Percentiles rank a stretch among this genome's conserved stretches.
phyloP scores from a whole-genome alignment of 2,329 filamentous ascomycete genomes.

The Rhinocladiella mackenziei region DNA sequence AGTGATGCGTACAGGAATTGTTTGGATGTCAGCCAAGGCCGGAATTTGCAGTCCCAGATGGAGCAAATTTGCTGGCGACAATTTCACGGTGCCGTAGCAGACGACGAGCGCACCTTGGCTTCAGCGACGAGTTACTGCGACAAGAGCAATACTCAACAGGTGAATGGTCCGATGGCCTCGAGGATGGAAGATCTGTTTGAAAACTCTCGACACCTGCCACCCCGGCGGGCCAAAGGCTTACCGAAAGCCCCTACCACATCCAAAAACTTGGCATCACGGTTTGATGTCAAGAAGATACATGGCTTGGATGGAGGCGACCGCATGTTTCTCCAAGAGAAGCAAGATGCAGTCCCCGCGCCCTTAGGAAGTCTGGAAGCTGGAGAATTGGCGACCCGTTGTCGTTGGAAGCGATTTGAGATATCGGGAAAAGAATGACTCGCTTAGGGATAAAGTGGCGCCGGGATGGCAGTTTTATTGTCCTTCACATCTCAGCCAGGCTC shows the following conservation, averaged over 20 bases:
- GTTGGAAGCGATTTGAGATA: neutral
- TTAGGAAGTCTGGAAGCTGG: constrained; percentile 3
- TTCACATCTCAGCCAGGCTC: constrained; percentile 2
- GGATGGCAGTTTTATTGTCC: too few species aligned
- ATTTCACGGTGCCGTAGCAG: too few species aligned
- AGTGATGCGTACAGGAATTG: too few species aligned
- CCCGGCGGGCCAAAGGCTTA: constrained; percentile 13
- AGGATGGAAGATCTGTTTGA: constrained; percentile 3
- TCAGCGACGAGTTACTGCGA: constrained; percentile 3
- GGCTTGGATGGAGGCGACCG: constrained; percentile 10
- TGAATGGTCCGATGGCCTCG: constrained; percentile 3
- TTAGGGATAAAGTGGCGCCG: too few species aligned
- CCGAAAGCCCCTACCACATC: constrained; percentile 13
- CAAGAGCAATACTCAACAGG: constrained; percentile 2
- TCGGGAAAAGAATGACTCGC: too few species aligned
- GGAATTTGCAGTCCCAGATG: too few species aligned
- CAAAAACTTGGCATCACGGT: constrained; percentile 18
- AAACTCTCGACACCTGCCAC: constrained; percentile 14
- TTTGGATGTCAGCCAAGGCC: too few species aligned
- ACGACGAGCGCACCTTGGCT: too few species aligned
- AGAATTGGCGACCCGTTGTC: neutral
- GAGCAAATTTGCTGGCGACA: neutral
- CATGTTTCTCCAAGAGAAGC: constrained; percentile 13
- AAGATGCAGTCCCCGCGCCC: neutral
- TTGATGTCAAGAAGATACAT: constrained; percentile 16